Evolutionary conservation across 305 asterid species (phyloP).

Genomic region (Fraxinus ornus): DNA sequence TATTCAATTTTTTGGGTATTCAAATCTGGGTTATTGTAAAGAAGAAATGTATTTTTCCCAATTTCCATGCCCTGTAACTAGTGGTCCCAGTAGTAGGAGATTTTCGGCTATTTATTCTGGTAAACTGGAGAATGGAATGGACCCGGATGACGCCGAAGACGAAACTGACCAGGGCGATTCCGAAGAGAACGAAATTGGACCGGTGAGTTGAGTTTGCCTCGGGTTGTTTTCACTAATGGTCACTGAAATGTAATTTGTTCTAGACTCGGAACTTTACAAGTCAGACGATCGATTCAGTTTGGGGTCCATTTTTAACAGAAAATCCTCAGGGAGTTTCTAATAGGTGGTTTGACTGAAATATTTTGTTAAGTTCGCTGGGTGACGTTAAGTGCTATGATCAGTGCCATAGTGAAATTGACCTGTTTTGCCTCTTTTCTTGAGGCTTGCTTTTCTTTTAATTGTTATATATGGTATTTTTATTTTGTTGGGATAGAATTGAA

Average conservation of each 20-base stretch:
- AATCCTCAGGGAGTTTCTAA: not conserved
- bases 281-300: not conserved
- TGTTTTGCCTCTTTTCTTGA: not conserved
- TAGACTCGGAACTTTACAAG: not conserved
- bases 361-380: not conserved
- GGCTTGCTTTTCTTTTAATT: not conserved
- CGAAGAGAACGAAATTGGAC: conserved; percentile 32
- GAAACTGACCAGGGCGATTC: conserved; percentile 31
- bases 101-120: conserved; percentile 45
- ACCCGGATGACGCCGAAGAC: conserved; percentile 56
- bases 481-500: not conserved
- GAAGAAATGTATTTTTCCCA: conserved; percentile 23
- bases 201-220: conserved; percentile 43
- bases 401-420: not conserved
- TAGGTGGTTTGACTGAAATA: not conserved
- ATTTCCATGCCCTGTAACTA: conserved; percentile 20
- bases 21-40: conserved; percentile 36
- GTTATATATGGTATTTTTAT: not conserved
- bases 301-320: not conserved
- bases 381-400: not conserved
- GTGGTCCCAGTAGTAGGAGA: conserved; percentile 24
- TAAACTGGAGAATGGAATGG: conserved; percentile 45
- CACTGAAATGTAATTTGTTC: not conserved
- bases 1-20: conserved; percentile 33
- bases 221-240: not conserved